A percentile compares a stretch with the other conserved stretches of the same genome.
Conservation (phyloP, 495 filamentous ascomycete species). For the Penicillium bovifimosum region DNA sequence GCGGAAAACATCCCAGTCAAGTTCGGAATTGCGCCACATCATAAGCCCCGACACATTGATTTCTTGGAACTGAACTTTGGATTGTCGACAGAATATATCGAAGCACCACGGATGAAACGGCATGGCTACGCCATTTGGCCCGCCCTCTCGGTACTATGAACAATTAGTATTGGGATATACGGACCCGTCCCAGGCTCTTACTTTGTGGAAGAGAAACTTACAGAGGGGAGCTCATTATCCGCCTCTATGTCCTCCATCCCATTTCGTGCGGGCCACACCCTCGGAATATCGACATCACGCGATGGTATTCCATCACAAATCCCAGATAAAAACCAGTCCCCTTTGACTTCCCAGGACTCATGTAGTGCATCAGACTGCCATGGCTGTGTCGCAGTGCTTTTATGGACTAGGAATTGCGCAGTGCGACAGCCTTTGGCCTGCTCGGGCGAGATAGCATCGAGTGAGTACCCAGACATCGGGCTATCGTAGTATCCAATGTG, state of each 20-base stretch:
- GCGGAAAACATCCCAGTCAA: neutral
- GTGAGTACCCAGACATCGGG: slow-evolving; percentile 22
- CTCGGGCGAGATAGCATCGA: slow-evolving; percentile 15
- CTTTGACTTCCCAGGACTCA: slow-evolving; percentile 20
- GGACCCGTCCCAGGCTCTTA: neutral
- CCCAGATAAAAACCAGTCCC: slow-evolving; percentile 25
- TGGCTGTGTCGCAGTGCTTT: neutral
- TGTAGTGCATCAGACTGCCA: slow-evolving; percentile 18
- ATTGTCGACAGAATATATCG: slow-evolving; percentile 26
- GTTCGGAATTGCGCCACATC: slow-evolving; percentile 20
- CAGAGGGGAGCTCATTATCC: slow-evolving; percentile 9
- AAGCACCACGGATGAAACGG: slow-evolving; percentile 36
- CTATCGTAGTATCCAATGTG: slow-evolving; percentile 13
- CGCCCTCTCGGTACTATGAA: neutral
- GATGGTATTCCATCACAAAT: slow-evolving; percentile 20
- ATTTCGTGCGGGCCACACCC: slow-evolving; percentile 11
- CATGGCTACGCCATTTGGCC: slow-evolving; percentile 12
- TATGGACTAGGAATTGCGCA: slow-evolving; percentile 23
- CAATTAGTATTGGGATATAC: neutral
- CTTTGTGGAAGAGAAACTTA: neutral
- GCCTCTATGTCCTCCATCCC: neutral
- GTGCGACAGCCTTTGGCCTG: slow-evolving; percentile 30
- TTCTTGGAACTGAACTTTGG: slow-evolving; percentile 11
- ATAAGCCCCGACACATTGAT: slow-evolving; percentile 18
- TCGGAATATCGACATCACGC: slow-evolving; percentile 5